Conservation (phyloP, 306 rosid genomes). For the Medicago ruthenica region DNA sequence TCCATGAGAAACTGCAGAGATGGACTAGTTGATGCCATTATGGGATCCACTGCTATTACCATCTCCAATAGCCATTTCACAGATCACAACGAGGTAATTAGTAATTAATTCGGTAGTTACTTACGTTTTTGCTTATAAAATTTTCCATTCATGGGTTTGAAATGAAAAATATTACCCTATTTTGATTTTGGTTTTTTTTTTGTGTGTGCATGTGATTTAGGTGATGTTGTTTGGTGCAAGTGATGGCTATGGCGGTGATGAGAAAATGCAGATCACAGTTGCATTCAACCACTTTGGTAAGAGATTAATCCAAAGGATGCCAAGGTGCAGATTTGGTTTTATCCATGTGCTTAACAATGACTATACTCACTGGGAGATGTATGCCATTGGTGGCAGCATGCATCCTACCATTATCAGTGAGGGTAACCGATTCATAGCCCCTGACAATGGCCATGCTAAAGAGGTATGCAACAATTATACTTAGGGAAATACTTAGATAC, state of each 20-base stretch:
- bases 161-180: constrained; percentile 11
- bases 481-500: too few relatives aligned
- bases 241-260: constrained; percentile 51
- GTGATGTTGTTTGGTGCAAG: constrained; percentile 88
- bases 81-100: constrained; percentile 69
- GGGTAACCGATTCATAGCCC: constrained; percentile 85
- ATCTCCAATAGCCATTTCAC: constrained; percentile 90
- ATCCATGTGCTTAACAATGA: constrained; percentile 84
- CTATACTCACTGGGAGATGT: constrained; percentile 90
- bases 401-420: constrained; percentile 86
- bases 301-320: constrained; percentile 88
- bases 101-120: background rate
- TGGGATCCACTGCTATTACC: constrained; percentile 86
- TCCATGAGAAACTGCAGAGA: constrained; percentile 72
- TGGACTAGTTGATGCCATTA: constrained; percentile 72
- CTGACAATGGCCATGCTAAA: constrained; percentile 43
- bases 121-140: background rate
- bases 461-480: constrained; percentile 55
- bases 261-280: constrained; percentile 75
- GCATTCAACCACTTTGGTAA: constrained; percentile 90
- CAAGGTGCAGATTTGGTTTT: constrained; percentile 80
- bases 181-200: background rate
- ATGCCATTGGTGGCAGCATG: constrained; percentile 88
- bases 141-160: background rate
- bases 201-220: constrained; percentile 48